Evolutionary conservation across 2,329 filamentous ascomycete species (phyloP).

Genomic region (Exophiala oligosperma): DNA sequence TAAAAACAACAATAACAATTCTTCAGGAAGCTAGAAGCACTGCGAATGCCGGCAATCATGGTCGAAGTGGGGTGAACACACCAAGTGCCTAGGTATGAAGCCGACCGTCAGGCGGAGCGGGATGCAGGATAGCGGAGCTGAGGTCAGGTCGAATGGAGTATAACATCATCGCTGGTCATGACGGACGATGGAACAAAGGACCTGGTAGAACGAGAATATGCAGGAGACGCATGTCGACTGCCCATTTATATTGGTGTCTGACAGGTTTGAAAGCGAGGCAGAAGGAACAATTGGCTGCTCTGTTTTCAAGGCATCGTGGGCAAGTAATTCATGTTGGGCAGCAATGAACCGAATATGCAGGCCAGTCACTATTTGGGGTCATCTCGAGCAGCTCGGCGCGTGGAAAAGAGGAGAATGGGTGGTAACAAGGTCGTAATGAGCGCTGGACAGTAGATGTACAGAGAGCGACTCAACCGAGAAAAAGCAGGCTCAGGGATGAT

Average conservation of each 20-base stretch:
- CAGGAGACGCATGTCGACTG: not conserved
- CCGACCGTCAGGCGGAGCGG: slow-evolving; percentile 3
- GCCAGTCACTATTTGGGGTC: slow-evolving; percentile 3
- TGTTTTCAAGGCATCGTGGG: slow-evolving; percentile 3
- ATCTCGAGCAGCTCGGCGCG: not conserved
- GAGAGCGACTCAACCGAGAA: not conserved
- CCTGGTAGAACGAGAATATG: not conserved
- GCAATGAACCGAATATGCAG: slow-evolving; percentile 7
- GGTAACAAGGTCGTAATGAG: not conserved
- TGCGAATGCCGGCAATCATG: slow-evolving; percentile 10
- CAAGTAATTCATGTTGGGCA: slow-evolving; percentile 18
- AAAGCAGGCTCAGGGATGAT: not conserved
- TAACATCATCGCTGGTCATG: slow-evolving; percentile 1
- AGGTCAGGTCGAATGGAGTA: slow-evolving; percentile 3
- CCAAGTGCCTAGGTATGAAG: not conserved
- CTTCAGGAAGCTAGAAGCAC: slow-evolving; percentile 11
- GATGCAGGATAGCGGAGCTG: slow-evolving; percentile 18
- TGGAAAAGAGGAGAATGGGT: not conserved
- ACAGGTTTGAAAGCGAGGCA: slow-evolving; percentile 12
- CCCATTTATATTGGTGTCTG: slow-evolving; percentile 2
- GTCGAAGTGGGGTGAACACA: slow-evolving; percentile 17
- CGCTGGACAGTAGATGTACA: not conserved
- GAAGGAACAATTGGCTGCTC: slow-evolving; percentile 16
- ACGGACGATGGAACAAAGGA: not conserved
- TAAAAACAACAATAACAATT: slow-evolving; percentile 7